Evolutionary conservation across 2,329 filamentous ascomycete species (phyloP).

Genomic region (Fusarium proliferatum): DNA sequence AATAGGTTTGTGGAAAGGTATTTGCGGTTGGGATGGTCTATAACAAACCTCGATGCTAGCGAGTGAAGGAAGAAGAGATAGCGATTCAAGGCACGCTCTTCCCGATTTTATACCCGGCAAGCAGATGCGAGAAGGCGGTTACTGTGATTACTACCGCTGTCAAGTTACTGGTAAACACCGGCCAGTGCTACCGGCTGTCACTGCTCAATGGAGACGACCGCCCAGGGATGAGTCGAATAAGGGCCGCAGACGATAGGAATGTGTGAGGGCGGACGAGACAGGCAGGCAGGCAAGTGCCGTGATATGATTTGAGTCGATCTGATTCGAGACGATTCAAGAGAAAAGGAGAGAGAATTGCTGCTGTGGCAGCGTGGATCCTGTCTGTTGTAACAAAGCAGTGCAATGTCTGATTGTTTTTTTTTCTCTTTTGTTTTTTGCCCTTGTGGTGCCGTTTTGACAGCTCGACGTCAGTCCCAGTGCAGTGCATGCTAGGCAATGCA

Average conservation of each 20-base stretch:
- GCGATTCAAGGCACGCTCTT: constrained; percentile 29
- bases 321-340: constrained; percentile 25
- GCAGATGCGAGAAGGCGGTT: not conserved
- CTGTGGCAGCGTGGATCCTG: constrained; percentile 37
- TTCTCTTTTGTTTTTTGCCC: not conserved
- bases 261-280: constrained; percentile 18
- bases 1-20: not conserved
- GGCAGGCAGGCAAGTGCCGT: constrained; percentile 22
- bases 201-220: constrained; percentile 19
- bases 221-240: constrained; percentile 14
- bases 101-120: constrained; percentile 42
- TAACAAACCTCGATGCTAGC: constrained; percentile 11
- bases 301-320: constrained; percentile 22
- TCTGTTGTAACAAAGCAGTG: constrained; percentile 28
- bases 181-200: not conserved
- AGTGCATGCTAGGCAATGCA: not conserved
- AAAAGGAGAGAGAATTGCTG: constrained; percentile 20
- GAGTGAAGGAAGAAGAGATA: constrained; percentile 27
- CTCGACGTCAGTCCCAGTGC: constrained; percentile 20
- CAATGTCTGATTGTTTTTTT: not conserved
- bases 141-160: not conserved
- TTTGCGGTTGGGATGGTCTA: not conserved
- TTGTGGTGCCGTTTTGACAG: constrained; percentile 23
- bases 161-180: not conserved
- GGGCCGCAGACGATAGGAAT: constrained; percentile 17